phyloP scores from a whole-genome alignment of 2,329 filamentous ascomycete species.

The Fusarium subglutinans region DNA sequence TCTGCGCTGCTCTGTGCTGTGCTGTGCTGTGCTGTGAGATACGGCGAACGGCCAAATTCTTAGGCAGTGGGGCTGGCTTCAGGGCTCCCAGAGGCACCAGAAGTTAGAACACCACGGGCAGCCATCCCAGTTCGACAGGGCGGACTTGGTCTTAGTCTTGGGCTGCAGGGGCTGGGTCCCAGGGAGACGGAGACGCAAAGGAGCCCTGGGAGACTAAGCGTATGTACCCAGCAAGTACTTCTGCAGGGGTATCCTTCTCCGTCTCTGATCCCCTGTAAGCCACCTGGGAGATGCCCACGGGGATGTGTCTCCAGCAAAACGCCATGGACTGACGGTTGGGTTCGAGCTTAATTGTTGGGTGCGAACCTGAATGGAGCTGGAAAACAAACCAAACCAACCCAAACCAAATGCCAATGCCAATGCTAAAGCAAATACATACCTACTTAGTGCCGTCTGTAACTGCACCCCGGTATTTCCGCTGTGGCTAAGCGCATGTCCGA shows the following conservation, averaged over 20 bases:
- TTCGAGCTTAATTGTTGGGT: slow-evolving; percentile 46
- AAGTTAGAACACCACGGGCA: slow-evolving; percentile 8
- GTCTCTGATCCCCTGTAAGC: not conserved
- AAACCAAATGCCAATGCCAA: slow-evolving; percentile 15
- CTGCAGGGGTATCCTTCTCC: slow-evolving; percentile 25
- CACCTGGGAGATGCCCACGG: slow-evolving; percentile 22
- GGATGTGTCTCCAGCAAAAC: slow-evolving; percentile 40
- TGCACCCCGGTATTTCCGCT: slow-evolving; percentile 41
- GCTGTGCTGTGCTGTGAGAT: slow-evolving; percentile 21
- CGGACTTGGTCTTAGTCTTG: slow-evolving; percentile 37
- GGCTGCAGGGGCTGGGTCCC: slow-evolving; percentile 27
- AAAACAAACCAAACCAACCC: slow-evolving; percentile 2
- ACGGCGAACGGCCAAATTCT: slow-evolving; percentile 44
- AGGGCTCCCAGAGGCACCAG: slow-evolving; percentile 35
- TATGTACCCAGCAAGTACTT: slow-evolving; percentile 41
- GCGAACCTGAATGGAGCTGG: slow-evolving; percentile 20
- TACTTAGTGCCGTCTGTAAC: not conserved
- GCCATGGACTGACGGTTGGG: slow-evolving; percentile 43
- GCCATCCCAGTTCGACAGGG: slow-evolving; percentile 42
- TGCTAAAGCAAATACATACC: slow-evolving; percentile 13
- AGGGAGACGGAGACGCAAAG: slow-evolving; percentile 28
- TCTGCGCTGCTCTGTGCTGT: not conserved
- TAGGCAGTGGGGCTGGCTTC: slow-evolving; percentile 38
- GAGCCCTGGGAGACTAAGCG: slow-evolving; percentile 9
- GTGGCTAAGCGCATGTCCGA: slow-evolving; percentile 36